A percentile compares a stretch with the other conserved stretches of the same genome.
Evolutionary conservation across 2,329 filamentous ascomycete genomes (phyloP).

Genomic region (Talaromyces sp.): DNA sequence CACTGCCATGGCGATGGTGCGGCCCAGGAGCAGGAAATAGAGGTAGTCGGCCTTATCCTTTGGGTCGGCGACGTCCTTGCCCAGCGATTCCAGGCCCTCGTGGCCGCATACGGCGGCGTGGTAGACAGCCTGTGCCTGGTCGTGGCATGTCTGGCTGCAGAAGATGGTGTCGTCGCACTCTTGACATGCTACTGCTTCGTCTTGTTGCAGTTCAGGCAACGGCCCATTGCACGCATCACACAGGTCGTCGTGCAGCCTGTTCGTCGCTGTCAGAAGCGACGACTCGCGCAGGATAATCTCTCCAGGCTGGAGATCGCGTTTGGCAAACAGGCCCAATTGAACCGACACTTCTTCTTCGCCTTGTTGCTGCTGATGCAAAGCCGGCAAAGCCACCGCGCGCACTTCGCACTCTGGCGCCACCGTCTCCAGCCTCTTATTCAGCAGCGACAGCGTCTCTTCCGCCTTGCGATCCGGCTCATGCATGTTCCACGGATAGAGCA

Average conservation of each 20-base stretch:
- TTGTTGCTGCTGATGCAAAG: slow-evolving; percentile 47
- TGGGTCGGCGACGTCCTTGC: slow-evolving; percentile 51
- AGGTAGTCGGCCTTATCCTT: slow-evolving; percentile 55
- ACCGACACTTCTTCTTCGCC: slow-evolving; percentile 38
- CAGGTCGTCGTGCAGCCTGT: slow-evolving; percentile 75
- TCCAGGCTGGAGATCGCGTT: slow-evolving; percentile 69
- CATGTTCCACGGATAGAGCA: slow-evolving; percentile 60
- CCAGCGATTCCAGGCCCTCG: slow-evolving; percentile 50
- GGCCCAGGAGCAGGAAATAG: slow-evolving; percentile 55
- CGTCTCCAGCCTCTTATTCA: slow-evolving; percentile 64
- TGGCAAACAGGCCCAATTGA: slow-evolving; percentile 88
- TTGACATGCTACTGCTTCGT: slow-evolving; percentile 41
- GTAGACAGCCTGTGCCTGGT: slow-evolving; percentile 51
- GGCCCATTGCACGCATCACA: slow-evolving; percentile 84
- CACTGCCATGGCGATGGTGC: slow-evolving; percentile 56
- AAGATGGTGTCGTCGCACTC: slow-evolving; percentile 57
- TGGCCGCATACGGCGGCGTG: slow-evolving; percentile 56
- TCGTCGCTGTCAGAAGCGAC: slow-evolving; percentile 82
- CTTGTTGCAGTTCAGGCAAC: slow-evolving; percentile 53
- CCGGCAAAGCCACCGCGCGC: slow-evolving; percentile 67
- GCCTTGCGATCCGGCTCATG: slow-evolving; percentile 56
- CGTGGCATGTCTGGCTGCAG: slow-evolving; percentile 53
- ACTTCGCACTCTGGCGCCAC: slow-evolving; percentile 81
- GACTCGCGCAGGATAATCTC: slow-evolving; percentile 75
- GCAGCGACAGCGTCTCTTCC: slow-evolving; percentile 52